These are phyloP conservation scores for Yamadazyma nakazawae DNA, from an alignment of 805 yeast species.

Conservation along the genomic window DNA sequence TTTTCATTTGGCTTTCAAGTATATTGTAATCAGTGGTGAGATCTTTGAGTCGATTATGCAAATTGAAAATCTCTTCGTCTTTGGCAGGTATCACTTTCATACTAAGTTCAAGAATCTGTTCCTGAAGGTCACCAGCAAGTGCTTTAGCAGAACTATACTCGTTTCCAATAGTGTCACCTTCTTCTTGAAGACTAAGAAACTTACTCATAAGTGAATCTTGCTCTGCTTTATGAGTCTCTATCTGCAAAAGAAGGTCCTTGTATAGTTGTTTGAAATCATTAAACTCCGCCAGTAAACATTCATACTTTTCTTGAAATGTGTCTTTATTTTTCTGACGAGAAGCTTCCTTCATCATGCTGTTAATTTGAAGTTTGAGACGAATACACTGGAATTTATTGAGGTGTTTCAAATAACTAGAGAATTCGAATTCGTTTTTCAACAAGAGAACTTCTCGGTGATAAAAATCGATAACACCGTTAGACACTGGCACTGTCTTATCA, in stretches of 20 bases:
- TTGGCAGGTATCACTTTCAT: constrained; percentile 20
- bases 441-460: constrained; percentile 58
- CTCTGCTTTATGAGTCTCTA: constrained; percentile 7
- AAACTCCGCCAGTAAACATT: neutral
- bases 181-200: constrained; percentile 1
- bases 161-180: neutral
- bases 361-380: constrained; percentile 11
- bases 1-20: constrained; percentile 2
- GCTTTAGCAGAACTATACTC: neutral
- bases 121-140: neutral
- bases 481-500: neutral
- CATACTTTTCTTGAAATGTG: neutral
- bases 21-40: constrained; percentile 9
- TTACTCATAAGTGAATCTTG: constrained; percentile 12
- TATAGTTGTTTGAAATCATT: neutral
- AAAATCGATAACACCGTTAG: constrained; percentile 35
- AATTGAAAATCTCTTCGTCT: constrained; percentile 19
- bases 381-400: constrained; percentile 18
- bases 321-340: neutral
- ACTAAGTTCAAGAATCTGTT: constrained; percentile 12
- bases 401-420: constrained; percentile 50
- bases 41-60: constrained; percentile 15
- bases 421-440: constrained; percentile 58
- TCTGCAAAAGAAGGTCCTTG: constrained; percentile 12
- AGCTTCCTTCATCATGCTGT: constrained; percentile 10